phyloP scores from a whole-genome alignment of 2,329 filamentous ascomycete genomes.

The Cladosporium sp. region DNA sequence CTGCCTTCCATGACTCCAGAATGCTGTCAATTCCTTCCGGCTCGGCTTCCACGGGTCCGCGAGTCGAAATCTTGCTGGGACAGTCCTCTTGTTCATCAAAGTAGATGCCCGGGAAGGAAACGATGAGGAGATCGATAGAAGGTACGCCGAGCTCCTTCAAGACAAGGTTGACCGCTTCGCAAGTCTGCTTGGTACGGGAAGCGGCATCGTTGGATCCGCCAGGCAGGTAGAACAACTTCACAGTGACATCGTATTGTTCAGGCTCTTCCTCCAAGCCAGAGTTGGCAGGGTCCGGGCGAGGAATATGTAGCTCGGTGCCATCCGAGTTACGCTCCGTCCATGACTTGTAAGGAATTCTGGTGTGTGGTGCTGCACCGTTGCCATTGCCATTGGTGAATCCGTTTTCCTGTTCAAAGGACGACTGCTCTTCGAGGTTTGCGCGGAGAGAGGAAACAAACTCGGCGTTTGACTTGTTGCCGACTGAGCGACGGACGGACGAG shows the following conservation, averaged over 20 bases:
- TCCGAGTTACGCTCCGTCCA: slow-evolving; percentile 74
- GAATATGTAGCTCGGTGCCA: slow-evolving; percentile 48
- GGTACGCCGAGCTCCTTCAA: slow-evolving; percentile 71
- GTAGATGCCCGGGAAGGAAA: slow-evolving; percentile 87
- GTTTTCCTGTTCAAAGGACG: slow-evolving; percentile 13
- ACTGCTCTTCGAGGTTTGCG: slow-evolving; percentile 61
- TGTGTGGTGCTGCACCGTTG: slow-evolving; percentile 15
- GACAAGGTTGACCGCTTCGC: slow-evolving; percentile 76
- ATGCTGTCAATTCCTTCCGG: slow-evolving; percentile 56
- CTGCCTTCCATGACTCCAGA: slow-evolving; percentile 62
- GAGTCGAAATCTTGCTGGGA: slow-evolving; percentile 54
- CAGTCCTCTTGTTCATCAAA: slow-evolving; percentile 85
- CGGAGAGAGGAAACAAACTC: slow-evolving; percentile 87
- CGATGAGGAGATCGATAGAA: slow-evolving; percentile 80
- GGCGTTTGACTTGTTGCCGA: slow-evolving; percentile 80
- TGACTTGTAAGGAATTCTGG: slow-evolving; percentile 37
- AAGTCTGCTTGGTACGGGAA: slow-evolving; percentile 64
- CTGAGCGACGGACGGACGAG: slow-evolving; percentile 74
- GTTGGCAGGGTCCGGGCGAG: slow-evolving; percentile 67
- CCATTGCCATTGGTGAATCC: slow-evolving; percentile 16
- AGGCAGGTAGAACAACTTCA: slow-evolving; percentile 91
- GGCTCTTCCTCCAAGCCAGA: slow-evolving; percentile 75
- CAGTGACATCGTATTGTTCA: slow-evolving; percentile 85
- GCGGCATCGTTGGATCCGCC: slow-evolving; percentile 43
- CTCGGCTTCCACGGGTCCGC: slow-evolving; percentile 41